phyloP scores from a whole-genome alignment of 768 basidiomycete species.

The Guyanaporus albipodus region DNA sequence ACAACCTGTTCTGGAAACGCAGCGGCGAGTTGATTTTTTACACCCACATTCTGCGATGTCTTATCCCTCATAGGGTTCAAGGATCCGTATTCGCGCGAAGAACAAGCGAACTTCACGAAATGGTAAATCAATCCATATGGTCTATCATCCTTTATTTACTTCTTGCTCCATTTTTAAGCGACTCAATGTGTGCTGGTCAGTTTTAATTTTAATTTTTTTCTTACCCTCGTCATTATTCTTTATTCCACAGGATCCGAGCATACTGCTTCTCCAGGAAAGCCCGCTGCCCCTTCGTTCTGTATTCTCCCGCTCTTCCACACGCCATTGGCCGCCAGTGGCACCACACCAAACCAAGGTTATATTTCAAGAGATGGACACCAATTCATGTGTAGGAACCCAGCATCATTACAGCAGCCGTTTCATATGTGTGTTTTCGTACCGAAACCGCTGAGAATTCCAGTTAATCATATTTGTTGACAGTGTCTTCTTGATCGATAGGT shows the following conservation, averaged over 20 bases:
- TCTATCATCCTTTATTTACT: background rate
- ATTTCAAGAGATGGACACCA: constrained; percentile 54
- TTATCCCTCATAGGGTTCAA: constrained; percentile 45
- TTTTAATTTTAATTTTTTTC: background rate
- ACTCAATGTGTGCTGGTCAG: constrained; percentile 49
- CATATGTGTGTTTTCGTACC: constrained; percentile 47
- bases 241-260: constrained; percentile 47
- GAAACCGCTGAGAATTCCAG: background rate
- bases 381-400: constrained; percentile 52
- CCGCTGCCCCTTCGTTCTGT: constrained; percentile 50
- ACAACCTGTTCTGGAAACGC: constrained; percentile 52
- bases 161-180: constrained; percentile 31
- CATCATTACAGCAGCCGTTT: constrained; percentile 44
- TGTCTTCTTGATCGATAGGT: constrained; percentile 23
- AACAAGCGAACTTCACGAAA: constrained; percentile 47
- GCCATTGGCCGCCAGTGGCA: constrained; percentile 20
- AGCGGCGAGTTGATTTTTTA: constrained; percentile 36
- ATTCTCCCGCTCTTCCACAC: constrained; percentile 52
- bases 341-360: constrained; percentile 37
- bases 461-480: constrained; percentile 7
- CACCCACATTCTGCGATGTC: background rate
- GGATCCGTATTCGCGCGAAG: constrained; percentile 58
- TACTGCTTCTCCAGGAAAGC: constrained; percentile 30
- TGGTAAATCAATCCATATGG: constrained; percentile 36
- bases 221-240: background rate